These are phyloP conservation scores for Geotrichum cucujoidarum DNA, from an alignment of 1,139 yeast species.

Conservation along the genomic window DNA sequence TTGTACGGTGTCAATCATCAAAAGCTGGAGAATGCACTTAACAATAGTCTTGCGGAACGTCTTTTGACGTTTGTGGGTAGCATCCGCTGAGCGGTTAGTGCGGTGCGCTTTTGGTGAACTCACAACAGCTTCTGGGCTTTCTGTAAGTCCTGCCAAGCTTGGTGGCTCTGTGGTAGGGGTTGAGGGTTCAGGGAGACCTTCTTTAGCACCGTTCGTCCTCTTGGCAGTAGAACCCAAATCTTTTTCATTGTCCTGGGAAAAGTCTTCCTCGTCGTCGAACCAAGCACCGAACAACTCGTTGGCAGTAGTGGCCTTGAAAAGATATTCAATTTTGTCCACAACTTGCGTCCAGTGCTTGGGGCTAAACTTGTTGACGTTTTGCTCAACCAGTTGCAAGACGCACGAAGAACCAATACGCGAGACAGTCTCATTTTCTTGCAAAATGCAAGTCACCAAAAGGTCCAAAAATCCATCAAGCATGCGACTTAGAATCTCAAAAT, in stretches of 20 bases:
- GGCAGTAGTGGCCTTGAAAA: slow-evolving; percentile 84
- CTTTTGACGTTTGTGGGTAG: slow-evolving; percentile 21
- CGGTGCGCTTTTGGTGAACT: slow-evolving; percentile 14
- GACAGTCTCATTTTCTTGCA: slow-evolving; percentile 95
- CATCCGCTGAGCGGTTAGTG: slow-evolving; percentile 9
- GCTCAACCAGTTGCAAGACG: slow-evolving; percentile 67
- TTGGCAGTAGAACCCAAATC: slow-evolving; percentile 4
- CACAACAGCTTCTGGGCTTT: background rate
- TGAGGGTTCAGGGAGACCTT: background rate
- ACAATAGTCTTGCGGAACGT: slow-evolving; percentile 78
- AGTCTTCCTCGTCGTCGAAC: slow-evolving; percentile 24
- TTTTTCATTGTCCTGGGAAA: slow-evolving; percentile 9
- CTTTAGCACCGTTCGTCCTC: background rate
- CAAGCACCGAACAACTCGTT: slow-evolving; percentile 62
- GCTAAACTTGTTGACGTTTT: slow-evolving; percentile 61
- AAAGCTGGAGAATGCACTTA: slow-evolving; percentile 82
- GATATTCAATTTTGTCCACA: slow-evolving; percentile 54
- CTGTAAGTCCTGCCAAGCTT: background rate
- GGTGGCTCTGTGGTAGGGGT: background rate
- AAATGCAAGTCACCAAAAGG: slow-evolving; percentile 77
- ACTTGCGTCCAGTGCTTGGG: slow-evolving; percentile 69
- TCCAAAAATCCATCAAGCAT: slow-evolving; percentile 75
- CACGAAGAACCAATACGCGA: slow-evolving; percentile 93
- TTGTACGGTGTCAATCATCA: slow-evolving; percentile 80
- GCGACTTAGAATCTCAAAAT: slow-evolving; percentile 65